Conservation (phyloP, 805 yeast species). For the Yueomyces sp. region DNA sequence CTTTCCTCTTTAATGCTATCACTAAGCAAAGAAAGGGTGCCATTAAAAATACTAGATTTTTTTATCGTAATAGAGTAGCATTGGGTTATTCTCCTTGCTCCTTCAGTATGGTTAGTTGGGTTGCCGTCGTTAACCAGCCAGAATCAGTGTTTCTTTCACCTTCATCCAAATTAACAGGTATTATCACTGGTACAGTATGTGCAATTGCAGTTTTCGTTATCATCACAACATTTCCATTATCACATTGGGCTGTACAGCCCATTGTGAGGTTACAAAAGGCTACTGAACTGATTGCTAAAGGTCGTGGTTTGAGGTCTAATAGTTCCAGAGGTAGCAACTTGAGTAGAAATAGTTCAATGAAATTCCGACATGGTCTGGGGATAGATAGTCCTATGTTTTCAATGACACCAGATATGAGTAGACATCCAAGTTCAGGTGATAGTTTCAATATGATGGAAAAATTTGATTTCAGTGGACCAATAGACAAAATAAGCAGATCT, state of each 20-base stretch:
- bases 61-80: constrained; percentile 32
- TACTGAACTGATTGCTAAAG: constrained; percentile 43
- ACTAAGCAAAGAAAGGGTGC: constrained; percentile 30
- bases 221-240: constrained; percentile 65
- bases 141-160: constrained; percentile 49
- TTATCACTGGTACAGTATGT: constrained; percentile 65
- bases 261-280: constrained; percentile 69
- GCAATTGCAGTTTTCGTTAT: constrained; percentile 68
- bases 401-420: not conserved
- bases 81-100: constrained; percentile 41
- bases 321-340: constrained; percentile 1
- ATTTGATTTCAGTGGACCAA: not conserved
- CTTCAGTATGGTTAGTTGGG: constrained; percentile 43
- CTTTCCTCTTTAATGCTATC: constrained; percentile 26
- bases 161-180: constrained; percentile 43
- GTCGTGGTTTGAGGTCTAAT: constrained; percentile 26
- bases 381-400: not conserved
- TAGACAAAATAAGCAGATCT: too few species aligned
- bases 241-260: constrained; percentile 77
- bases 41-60: constrained; percentile 24
- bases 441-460: not conserved
- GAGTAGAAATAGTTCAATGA: constrained; percentile 8
- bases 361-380: not conserved
- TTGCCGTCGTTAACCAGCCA: constrained; percentile 57
- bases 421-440: not conserved